Conservation (phyloP, 176 grass and related monocot genomes). For the Eragrostis curvula region DNA sequence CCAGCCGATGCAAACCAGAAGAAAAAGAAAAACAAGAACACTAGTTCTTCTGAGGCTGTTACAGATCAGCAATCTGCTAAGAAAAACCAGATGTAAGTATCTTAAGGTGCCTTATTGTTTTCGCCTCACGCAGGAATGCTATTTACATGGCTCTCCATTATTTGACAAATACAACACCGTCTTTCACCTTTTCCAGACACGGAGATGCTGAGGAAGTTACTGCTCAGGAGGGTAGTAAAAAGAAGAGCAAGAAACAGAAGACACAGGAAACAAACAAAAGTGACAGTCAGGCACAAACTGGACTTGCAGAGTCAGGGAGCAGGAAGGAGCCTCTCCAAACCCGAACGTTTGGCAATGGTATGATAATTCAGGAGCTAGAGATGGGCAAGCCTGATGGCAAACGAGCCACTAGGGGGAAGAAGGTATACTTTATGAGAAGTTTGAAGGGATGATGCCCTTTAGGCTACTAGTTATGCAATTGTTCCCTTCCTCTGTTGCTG, state of each 20-base stretch:
- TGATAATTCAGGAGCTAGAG: conserved; percentile 70
- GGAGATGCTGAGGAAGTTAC: conserved; percentile 22
- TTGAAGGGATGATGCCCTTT: neutral
- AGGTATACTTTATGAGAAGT: conserved; percentile 47
- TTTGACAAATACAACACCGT: conserved; percentile 5
- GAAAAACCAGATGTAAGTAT: conserved; percentile 43
- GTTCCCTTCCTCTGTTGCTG: neutral
- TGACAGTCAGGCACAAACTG: conserved; percentile 44
- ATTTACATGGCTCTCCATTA: neutral
- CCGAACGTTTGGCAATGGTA: conserved; percentile 78
- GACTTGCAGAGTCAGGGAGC: conserved; percentile 34
- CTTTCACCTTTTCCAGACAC: conserved; percentile 13
- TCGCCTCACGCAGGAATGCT: neutral
- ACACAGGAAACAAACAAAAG: conserved; percentile 47
- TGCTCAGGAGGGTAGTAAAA: conserved; percentile 46
- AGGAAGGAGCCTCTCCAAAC: conserved; percentile 52
- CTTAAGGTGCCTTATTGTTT: conserved; percentile 1
- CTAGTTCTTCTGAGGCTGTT: conserved; percentile 42
- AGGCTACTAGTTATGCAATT: neutral
- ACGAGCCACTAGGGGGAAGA: conserved; percentile 68
- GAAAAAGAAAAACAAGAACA: conserved; percentile 61
- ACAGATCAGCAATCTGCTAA: conserved; percentile 35
- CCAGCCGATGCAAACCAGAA: conserved; percentile 47
- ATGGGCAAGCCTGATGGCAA: conserved; percentile 87
- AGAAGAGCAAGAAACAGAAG: conserved; percentile 55